Percentiles rank a stretch among this genome's conserved stretches.
Conservation (phyloP, 2,329 filamentous ascomycete genomes). For the Cryphonectria japonica region DNA sequence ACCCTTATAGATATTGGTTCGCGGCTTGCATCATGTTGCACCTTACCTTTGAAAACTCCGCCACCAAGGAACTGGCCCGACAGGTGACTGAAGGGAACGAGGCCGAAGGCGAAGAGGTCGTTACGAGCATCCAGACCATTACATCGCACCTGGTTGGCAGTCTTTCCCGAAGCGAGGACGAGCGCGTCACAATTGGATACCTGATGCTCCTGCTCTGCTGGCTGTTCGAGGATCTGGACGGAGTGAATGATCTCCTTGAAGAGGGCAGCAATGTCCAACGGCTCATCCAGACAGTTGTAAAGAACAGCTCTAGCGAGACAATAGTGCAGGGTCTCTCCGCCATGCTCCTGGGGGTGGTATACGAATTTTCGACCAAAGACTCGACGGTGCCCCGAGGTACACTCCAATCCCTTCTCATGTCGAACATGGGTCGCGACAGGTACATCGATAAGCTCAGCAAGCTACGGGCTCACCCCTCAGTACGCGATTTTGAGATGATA, state of each 20-base stretch:
- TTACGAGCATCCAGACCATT: constrained; percentile 89
- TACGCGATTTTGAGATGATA: constrained; percentile 89
- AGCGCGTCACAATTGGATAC: constrained; percentile 80
- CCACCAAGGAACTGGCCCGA: constrained; percentile 80
- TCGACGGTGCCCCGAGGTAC: constrained; percentile 84
- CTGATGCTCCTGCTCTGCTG: constrained; percentile 87
- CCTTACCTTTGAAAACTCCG: constrained; percentile 76
- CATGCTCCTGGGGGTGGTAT: constrained; percentile 82
- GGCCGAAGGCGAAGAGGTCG: constrained; percentile 87
- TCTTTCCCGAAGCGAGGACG: constrained; percentile 75
- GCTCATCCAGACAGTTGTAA: constrained; percentile 72
- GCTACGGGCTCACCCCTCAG: constrained; percentile 74
- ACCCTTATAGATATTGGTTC: constrained; percentile 90
- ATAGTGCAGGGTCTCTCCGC: constrained; percentile 83
- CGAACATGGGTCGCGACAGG: constrained; percentile 79
- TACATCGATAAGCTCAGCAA: constrained; percentile 83
- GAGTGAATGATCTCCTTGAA: constrained; percentile 88
- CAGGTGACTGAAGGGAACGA: constrained; percentile 87
- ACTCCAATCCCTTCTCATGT: constrained; percentile 76
- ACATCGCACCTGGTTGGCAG: constrained; percentile 83
- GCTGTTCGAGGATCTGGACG: constrained; percentile 90
- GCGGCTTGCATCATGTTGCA: constrained; percentile 86
- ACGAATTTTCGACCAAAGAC: constrained; percentile 97
- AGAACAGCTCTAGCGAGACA: constrained; percentile 63
- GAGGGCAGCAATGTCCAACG: constrained; percentile 93